Evolutionary conservation across 1,284 basidiomycete genomes (phyloP).

Genomic region (Sphaerobolus stellatus): DNA sequence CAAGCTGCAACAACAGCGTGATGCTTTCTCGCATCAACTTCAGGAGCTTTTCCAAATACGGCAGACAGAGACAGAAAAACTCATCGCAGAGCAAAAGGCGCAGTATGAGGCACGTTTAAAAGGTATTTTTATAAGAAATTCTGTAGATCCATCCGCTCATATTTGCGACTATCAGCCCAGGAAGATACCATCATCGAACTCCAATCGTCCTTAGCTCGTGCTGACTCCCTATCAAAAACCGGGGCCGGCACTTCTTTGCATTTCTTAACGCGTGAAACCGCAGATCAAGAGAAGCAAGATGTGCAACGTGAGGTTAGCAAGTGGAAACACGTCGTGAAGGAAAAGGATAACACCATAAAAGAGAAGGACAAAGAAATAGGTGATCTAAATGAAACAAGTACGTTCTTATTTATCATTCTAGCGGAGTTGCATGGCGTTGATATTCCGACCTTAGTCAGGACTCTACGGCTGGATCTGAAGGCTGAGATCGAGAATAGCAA

Average conservation of each 20-base stretch:
- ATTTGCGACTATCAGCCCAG: slow-evolving; percentile 42
- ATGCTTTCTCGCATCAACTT: slow-evolving; percentile 50
- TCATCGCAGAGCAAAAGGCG: slow-evolving; percentile 44
- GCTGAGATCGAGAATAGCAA: slow-evolving; percentile 61
- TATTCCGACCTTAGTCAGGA: slow-evolving; percentile 37
- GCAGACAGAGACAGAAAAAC: slow-evolving; percentile 60
- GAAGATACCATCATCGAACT: slow-evolving; percentile 57
- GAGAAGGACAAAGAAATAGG: slow-evolving; percentile 46
- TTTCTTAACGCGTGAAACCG: slow-evolving; percentile 69
- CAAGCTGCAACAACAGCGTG: slow-evolving; percentile 40
- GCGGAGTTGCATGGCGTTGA: neutral
- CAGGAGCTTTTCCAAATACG: slow-evolving; percentile 57
- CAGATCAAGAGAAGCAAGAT: slow-evolving; percentile 61
- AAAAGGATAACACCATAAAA: slow-evolving; percentile 44
- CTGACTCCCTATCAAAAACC: slow-evolving; percentile 51
- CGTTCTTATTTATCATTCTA: slow-evolving; percentile 17
- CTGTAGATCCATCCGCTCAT: slow-evolving; percentile 4
- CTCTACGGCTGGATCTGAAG: slow-evolving; percentile 53
- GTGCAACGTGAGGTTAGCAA: slow-evolving; percentile 49
- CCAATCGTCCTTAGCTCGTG: slow-evolving; percentile 50
- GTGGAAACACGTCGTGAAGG: slow-evolving; percentile 44
- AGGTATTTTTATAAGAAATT: slow-evolving; percentile 35
- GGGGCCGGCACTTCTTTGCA: slow-evolving; percentile 54
- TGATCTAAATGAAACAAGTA: slow-evolving; percentile 50
- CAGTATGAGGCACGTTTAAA: slow-evolving; percentile 51